A percentile compares a stretch with the other conserved stretches of the same genome.
These are phyloP conservation scores for Aquilaria agallochum DNA, from an alignment of 441 rosid genomes.

Conservation along the genomic window DNA sequence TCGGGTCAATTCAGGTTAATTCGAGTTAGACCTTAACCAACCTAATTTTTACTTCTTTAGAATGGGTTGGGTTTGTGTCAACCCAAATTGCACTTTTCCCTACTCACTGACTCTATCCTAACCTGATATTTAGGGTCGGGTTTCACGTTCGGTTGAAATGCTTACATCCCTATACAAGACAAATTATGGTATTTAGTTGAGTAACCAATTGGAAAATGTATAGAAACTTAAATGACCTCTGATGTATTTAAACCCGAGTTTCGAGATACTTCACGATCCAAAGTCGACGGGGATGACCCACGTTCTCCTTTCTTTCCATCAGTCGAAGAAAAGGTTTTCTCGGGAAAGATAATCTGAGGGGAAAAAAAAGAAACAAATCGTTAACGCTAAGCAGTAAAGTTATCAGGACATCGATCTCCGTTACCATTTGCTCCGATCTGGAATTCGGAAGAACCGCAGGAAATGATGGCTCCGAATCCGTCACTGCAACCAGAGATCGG, in stretches of 20 bases:
- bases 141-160: too few relatives aligned
- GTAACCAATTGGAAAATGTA: not conserved
- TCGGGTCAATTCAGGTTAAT: too few relatives aligned
- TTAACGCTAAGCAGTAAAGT: slow-evolving; percentile 7
- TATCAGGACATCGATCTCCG: slow-evolving; percentile 6
- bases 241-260: slow-evolving; percentile 16
- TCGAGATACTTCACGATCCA: slow-evolving; percentile 4
- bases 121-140: too few relatives aligned
- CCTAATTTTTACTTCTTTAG: too few relatives aligned
- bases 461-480: slow-evolving; percentile 52
- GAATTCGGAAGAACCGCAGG: slow-evolving; percentile 1
- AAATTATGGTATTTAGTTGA: too few relatives aligned
- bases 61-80: too few relatives aligned
- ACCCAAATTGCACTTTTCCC: too few relatives aligned
- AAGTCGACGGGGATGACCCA: not conserved
- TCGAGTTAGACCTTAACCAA: too few relatives aligned
- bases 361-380: slow-evolving; percentile 2
- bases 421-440: slow-evolving; percentile 1
- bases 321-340: slow-evolving; percentile 7
- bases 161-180: too few relatives aligned
- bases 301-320: slow-evolving; percentile 5
- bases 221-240: not conserved
- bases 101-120: too few relatives aligned
- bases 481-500: slow-evolving; percentile 76
- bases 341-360: not conserved